These are phyloP conservation scores for Exophiala mesophila DNA, from an alignment of 2,329 filamentous ascomycete genomes.

Conservation along the genomic window DNA sequence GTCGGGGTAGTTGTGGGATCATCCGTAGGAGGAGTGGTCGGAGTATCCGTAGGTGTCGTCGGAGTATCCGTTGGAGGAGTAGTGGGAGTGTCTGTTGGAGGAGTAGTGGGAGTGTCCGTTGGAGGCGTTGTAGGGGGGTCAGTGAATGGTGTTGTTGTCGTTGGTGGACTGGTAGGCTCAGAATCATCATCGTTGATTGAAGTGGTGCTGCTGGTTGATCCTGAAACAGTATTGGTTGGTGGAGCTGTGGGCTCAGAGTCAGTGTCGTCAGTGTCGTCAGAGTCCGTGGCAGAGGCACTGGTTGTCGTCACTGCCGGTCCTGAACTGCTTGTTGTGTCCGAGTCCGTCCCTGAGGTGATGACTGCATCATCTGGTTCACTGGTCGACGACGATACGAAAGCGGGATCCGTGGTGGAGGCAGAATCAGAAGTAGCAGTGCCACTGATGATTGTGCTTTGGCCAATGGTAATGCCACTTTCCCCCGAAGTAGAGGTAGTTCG, in stretches of 20 bases:
- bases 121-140: slow-evolving; percentile 6
- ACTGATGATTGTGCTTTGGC: slow-evolving; percentile 13
- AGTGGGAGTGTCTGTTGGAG: not conserved
- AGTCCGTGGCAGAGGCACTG: slow-evolving; percentile 7
- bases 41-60: slow-evolving; percentile 15
- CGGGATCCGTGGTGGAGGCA: slow-evolving; percentile 22
- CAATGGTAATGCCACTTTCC: slow-evolving; percentile 15
- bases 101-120: slow-evolving; percentile 9
- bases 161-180: slow-evolving; percentile 6
- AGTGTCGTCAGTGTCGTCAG: not conserved
- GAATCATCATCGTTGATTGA: slow-evolving; percentile 7
- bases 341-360: slow-evolving; percentile 15
- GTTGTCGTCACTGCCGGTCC: slow-evolving; percentile 16
- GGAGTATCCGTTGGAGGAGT: slow-evolving; percentile 9
- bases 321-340: slow-evolving; percentile 19
- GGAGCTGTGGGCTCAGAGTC: not conserved
- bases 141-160: slow-evolving; percentile 6
- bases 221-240: not conserved
- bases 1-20: slow-evolving; percentile 3
- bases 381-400: slow-evolving; percentile 15
- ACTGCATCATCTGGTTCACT: slow-evolving; percentile 16
- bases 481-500: slow-evolving; percentile 6
- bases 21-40: slow-evolving; percentile 22
- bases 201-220: not conserved
- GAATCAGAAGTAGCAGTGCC: slow-evolving; percentile 16